Conservation (phyloP, 352 stramenopile species). For the Globisporangium uncinulatum region DNA sequence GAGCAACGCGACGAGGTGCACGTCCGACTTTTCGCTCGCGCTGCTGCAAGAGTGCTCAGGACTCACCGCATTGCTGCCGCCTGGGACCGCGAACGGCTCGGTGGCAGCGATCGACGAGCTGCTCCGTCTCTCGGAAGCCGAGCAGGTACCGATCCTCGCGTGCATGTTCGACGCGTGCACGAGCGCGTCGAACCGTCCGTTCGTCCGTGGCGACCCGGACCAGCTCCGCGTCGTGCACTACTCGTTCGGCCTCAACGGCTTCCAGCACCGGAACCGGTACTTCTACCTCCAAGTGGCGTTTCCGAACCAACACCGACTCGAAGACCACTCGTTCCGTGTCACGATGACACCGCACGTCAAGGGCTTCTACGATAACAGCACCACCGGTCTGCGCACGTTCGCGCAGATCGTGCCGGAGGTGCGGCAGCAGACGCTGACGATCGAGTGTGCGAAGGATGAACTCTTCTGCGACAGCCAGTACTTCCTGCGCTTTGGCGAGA, state of each 20-base stretch:
- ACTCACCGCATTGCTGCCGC: constrained; percentile 5
- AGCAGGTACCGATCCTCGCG: constrained; percentile 27
- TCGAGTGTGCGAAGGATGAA: constrained; percentile 28
- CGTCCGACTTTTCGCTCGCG: constrained; percentile 37
- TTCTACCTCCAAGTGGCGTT: constrained; percentile 56
- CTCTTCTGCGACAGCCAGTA: constrained; percentile 36
- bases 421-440: constrained; percentile 24
- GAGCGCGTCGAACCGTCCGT: constrained; percentile 32
- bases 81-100: constrained; percentile 15
- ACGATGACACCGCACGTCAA: constrained; percentile 50
- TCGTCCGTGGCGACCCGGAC: constrained; percentile 19
- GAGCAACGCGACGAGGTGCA: constrained; percentile 42
- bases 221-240: constrained; percentile 41
- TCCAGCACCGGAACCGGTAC: constrained; percentile 50
- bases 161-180: constrained; percentile 56
- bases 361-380: constrained; percentile 36
- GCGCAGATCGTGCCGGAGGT: constrained; percentile 30
- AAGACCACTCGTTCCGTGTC: constrained; percentile 35
- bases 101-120: constrained; percentile 33
- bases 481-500: constrained; percentile 47
- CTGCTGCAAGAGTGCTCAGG: constrained; percentile 29
- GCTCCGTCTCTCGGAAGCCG: constrained; percentile 22
- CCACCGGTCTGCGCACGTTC: constrained; percentile 24
- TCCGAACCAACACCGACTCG: constrained; percentile 27
- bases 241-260: constrained; percentile 45